Evolutionary conservation across 208 protist species (phyloP).

Genomic region (Trypanosoma congolense): DNA sequence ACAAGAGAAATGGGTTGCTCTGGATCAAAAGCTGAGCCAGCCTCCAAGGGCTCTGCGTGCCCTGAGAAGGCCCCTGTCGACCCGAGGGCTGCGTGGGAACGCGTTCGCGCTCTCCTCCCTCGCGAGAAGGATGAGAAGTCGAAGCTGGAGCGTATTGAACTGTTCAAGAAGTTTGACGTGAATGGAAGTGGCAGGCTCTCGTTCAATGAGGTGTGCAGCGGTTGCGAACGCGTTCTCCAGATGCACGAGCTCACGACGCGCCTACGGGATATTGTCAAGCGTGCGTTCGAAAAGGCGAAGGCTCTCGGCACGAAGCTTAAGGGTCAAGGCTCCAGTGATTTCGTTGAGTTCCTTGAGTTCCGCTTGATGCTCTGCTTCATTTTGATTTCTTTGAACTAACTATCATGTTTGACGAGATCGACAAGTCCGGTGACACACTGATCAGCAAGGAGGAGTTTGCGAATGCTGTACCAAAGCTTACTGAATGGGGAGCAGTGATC

Average conservation of each 20-base stretch:
- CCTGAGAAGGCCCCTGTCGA: constrained; percentile 21
- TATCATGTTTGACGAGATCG: constrained; percentile 81
- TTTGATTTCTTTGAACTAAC: constrained; percentile 57
- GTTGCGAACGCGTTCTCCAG: constrained; percentile 43
- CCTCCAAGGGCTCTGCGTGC: not conserved
- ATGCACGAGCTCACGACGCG: constrained; percentile 61
- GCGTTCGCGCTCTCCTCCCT: constrained; percentile 29
- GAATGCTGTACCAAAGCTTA: constrained; percentile 47
- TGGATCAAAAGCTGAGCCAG: not conserved
- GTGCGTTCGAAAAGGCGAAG: constrained; percentile 77
- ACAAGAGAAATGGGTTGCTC: not conserved
- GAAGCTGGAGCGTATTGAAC: constrained; percentile 41
- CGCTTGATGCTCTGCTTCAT: constrained; percentile 62
- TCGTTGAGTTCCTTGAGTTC: constrained; percentile 72
- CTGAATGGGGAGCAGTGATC: constrained; percentile 56
- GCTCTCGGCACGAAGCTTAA: constrained; percentile 36
- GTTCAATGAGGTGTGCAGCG: constrained; percentile 55
- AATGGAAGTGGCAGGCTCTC: constrained; percentile 46
- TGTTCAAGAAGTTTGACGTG: constrained; percentile 75
- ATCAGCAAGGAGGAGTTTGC: constrained; percentile 66
- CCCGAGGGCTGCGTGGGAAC: constrained; percentile 42
- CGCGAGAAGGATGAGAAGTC: constrained; percentile 19
- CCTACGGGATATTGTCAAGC: constrained; percentile 65
- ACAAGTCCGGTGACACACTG: constrained; percentile 65
- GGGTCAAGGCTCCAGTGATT: constrained; percentile 29